Base-by-base conservation (phyloP, 2,329 filamentous ascomycete genomes). In the Cordyceps militaris region DNA sequence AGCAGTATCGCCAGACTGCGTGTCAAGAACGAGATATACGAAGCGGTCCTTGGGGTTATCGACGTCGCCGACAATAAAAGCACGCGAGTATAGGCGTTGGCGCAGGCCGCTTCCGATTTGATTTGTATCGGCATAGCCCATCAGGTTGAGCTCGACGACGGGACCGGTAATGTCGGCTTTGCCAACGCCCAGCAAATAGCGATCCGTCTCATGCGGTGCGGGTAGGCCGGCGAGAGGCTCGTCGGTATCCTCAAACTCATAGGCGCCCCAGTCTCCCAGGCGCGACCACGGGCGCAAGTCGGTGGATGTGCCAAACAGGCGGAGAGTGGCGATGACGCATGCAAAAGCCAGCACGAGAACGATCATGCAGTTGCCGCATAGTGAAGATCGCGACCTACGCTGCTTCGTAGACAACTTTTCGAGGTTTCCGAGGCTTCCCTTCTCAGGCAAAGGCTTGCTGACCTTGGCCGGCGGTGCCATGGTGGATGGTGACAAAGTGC, bases 111-210 rank as follows among this genome's bases (percentile, higher is more conserved):
- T 85, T 47, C 92, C 92, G n/a, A 88, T 73, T 72, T 97, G 92
- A 44, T 81, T 82, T 14, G 84, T 76, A 69, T 89, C 85, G 28
- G 91, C 91, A 74, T 96, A 96, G 61, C 92, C 92, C 79, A 92
- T 94, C 71, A 96, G 82, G 67, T 90, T 91, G 72, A 96, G 84
- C 72, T 96, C 91, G 28, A 93, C 91, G 5, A 94, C 88, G 0
- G 91, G 90, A 4, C 88, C 79, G 1, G 79, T 82, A 61, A 82
- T 79, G 63, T 82, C 79, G 16, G 74, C 79, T 63, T 80, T 81
- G 44, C 79, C 79, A 13, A 76, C 77, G 3, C 79, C 79, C 19
- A 82, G 61, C 3, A 82, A 69, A 59, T 80, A 82, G n/a, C 60
- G 55, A 13, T 60, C 50, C 44, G 50, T 60, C 50, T 58, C 56